Percentiles rank a stretch among this genome's conserved stretches.
Conservation (phyloP, 2,329 filamentous ascomycete species). For the Myriosclerotinia duriaeana region DNA sequence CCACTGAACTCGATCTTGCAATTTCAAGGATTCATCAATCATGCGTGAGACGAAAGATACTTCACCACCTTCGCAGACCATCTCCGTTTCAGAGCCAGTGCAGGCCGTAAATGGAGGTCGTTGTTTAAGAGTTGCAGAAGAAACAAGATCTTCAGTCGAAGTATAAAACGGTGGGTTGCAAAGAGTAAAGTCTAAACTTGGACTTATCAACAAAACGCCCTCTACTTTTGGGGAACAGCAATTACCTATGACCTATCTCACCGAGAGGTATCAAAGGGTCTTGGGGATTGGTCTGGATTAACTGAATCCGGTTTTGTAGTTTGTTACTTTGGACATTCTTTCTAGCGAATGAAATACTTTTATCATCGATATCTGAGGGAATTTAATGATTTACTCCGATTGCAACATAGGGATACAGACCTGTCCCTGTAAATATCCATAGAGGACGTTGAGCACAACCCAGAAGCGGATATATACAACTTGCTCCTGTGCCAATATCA, state of each 20-base stretch:
- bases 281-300: constrained; percentile 55
- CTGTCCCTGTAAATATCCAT: constrained; percentile 73
- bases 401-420: constrained; percentile 37
- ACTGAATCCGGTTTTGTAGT: constrained; percentile 61
- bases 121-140: constrained; percentile 64
- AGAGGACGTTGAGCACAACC: constrained; percentile 64
- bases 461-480: constrained; percentile 86
- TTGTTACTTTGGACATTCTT: constrained; percentile 67
- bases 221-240: neutral
- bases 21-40: constrained; percentile 63
- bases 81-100: constrained; percentile 78
- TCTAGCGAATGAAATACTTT: constrained; percentile 64
- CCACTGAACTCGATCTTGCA: constrained; percentile 70
- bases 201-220: constrained; percentile 21
- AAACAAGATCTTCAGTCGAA: constrained; percentile 66
- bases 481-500: constrained; percentile 88
- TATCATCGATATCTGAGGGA: constrained; percentile 66
- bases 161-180: constrained; percentile 93
- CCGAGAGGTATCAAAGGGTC: constrained; percentile 61
- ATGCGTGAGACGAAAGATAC: constrained; percentile 71
- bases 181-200: constrained; percentile 77
- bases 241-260: constrained; percentile 44
- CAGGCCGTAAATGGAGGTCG: constrained; percentile 68
- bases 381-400: constrained; percentile 39
- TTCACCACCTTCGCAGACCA: constrained; percentile 81